Base-by-base conservation (phyloP, 2,329 filamentous ascomycete species). In the Akanthomyces muscarius region DNA sequence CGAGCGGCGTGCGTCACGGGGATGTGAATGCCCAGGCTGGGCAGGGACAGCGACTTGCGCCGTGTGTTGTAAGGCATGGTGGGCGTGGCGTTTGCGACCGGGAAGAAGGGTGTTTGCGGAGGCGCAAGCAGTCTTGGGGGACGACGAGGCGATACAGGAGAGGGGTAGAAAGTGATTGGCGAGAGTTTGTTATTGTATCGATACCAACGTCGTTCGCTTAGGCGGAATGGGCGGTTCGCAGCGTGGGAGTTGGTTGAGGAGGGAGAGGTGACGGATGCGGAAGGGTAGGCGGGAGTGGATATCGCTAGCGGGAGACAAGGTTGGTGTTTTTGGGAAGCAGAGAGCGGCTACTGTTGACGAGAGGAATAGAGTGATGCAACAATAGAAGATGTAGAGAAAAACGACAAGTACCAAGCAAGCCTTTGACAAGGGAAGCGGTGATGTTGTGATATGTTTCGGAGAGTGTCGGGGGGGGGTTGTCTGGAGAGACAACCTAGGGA, bases 41-140 rank as follows among this genome's bases (percentile, higher is more conserved):
- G 90, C 72, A 98, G 83, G 66, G 93, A 97, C 69, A 99, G 82
- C 73, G 92, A 97, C 82, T 98, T 98, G 77, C 93, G 89, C 78
- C 94, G 90, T 69, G 94, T 98, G 78, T 97, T 97, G 83, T 97
- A 97, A 73, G 89, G 90, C 92, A 97, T 97, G 65, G 56, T 69
- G 67, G 54, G 38, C 45, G 62, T 54, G 54, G 38, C 45, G 62
- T 54, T 56, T 63, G 62, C 28, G 48, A 25, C 23, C 5, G 25
- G 50, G 38, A 30, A 21, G n/a, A n/a, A 7, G 21, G 38, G 7
- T 30, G 56, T 54, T 59, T 59, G 51, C 48, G 2, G 14, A 38
- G 30, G 44, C 52, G 38, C 56, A 54, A 52, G 45, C 44, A 36
- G 51, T 11, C 30, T 38, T 33, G 56, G 21, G 30, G 6, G 23